Conservation (phyloP, 148 eudicot species). For the Diospyros kaki region DNA sequence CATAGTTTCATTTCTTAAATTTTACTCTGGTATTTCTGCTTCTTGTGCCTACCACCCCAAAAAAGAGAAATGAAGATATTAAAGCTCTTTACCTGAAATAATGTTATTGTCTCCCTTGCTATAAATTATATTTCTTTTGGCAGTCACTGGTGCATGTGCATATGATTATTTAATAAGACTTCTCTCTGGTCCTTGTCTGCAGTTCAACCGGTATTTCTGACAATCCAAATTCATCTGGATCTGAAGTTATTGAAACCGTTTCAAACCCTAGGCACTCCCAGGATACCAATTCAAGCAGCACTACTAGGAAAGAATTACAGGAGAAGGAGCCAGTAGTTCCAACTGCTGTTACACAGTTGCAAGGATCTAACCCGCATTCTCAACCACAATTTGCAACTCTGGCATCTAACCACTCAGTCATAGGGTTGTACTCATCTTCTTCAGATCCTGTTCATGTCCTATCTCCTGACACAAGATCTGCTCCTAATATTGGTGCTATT, state of each 20-base stretch:
- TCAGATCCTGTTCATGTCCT: slow-evolving; percentile 98
- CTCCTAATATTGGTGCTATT: slow-evolving; percentile 68
- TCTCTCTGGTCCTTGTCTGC: slow-evolving; percentile 13
- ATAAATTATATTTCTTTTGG: not conserved
- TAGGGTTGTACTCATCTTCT: slow-evolving; percentile 78
- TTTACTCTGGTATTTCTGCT: not conserved
- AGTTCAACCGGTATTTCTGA: slow-evolving; percentile 34
- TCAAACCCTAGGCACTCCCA: slow-evolving; percentile 33
- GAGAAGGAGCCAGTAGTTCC: slow-evolving; percentile 30
- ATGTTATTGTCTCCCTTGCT: not conserved
- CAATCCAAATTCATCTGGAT: slow-evolving; percentile 28
- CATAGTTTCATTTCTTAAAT: not conserved
- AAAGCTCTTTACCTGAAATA: not conserved
- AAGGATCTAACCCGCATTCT: slow-evolving; percentile 34
- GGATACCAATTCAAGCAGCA: slow-evolving; percentile 27
- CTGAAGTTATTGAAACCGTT: slow-evolving; percentile 29
- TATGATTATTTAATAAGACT: not conserved
- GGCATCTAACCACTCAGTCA: slow-evolving; percentile 51
- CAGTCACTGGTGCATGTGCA: not conserved
- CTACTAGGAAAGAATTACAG: slow-evolving; percentile 26
- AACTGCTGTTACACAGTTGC: slow-evolving; percentile 30
- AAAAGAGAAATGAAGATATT: not conserved
- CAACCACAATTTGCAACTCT: slow-evolving; percentile 26
- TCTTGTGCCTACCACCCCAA: not conserved
- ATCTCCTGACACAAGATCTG: slow-evolving; percentile 62